phyloP scores from a whole-genome alignment of 495 filamentous ascomycete genomes.

The Xylaria sp. region DNA sequence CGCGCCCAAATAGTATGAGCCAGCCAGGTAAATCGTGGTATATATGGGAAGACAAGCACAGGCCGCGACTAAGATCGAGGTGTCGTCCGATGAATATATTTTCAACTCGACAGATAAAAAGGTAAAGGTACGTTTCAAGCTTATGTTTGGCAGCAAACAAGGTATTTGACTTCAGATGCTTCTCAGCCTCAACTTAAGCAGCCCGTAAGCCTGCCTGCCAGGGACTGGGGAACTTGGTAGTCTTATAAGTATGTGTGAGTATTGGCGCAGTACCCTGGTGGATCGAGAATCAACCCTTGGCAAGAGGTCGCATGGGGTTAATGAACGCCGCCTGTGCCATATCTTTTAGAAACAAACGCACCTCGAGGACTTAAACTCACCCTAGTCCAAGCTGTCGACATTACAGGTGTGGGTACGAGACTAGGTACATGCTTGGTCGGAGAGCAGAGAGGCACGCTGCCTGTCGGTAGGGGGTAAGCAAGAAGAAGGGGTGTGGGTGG shows the following conservation, averaged over 20 bases:
- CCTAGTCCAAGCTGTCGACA: constrained; percentile 15
- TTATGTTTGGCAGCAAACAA: constrained; percentile 38
- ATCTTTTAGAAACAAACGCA: constrained; percentile 10
- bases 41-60: constrained; percentile 20
- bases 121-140: constrained; percentile 31
- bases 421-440: constrained; percentile 21
- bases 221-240: constrained; percentile 42
- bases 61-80: constrained; percentile 6
- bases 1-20: background rate
- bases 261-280: constrained; percentile 39
- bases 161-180: constrained; percentile 38
- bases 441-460: constrained; percentile 16
- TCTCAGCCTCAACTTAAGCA: constrained; percentile 41
- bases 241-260: constrained; percentile 36
- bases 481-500: constrained; percentile 21
- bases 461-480: constrained; percentile 23
- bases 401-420: constrained; percentile 20
- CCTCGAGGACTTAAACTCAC: constrained; percentile 24
- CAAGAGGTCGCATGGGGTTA: constrained; percentile 8
- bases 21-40: constrained; percentile 17
- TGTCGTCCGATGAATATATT: constrained; percentile 24
- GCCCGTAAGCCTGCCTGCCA: constrained; percentile 37
- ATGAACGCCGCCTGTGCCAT: constrained; percentile 26
- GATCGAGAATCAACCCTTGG: constrained; percentile 29
- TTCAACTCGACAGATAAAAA: constrained; percentile 26